These are phyloP conservation scores for Syncephalastrum monosporum DNA, from an alignment of 371 early-diverging fungal genomes.

Conservation along the genomic window DNA sequence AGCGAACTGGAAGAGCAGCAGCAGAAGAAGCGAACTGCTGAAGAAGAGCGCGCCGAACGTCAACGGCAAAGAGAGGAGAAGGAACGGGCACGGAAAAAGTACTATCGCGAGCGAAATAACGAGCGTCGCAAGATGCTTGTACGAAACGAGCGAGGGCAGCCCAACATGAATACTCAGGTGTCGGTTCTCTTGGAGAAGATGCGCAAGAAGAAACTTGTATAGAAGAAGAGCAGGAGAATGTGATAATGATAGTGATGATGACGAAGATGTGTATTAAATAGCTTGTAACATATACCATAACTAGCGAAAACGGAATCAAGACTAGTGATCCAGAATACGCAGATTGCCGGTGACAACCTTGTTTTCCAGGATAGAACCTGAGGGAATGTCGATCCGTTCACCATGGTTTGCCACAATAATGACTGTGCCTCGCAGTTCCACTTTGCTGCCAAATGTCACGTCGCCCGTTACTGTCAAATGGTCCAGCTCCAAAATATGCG, in stretches of 20 bases:
- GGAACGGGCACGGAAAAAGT: conserved; percentile 49
- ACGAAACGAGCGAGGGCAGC: conserved; percentile 61
- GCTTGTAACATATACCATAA: no score
- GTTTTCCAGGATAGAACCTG: conserved; percentile 96
- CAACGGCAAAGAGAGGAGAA: conserved; percentile 34
- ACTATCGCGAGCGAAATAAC: conserved; percentile 56
- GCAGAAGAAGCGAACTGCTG: conserved; percentile 10
- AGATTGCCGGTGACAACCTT: conserved; percentile 98
- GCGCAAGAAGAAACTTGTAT: conserved; percentile 25
- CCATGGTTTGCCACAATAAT: conserved; percentile 99
- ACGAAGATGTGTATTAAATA: no score
- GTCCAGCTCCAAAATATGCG: conserved; percentile 98
- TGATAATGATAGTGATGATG: no score
- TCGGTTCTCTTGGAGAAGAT: conserved; percentile 59
- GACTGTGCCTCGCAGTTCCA: conserved; percentile 94
- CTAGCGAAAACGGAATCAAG: no score
- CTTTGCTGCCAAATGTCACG: conserved; percentile 96
- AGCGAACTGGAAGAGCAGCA: conserved; percentile 13
- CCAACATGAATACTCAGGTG: conserved; percentile 65
- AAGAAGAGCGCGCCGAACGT: conserved; percentile 34
- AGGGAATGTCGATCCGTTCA: conserved; percentile 95
- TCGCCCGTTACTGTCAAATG: conserved; percentile 98
- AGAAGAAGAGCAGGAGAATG: no score
- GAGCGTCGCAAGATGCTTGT: conserved; percentile 58
- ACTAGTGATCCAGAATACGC: conserved; percentile 80